A percentile compares a stretch with the other conserved stretches of the same genome.
These are phyloP conservation scores for Fusarium oxysporum DNA, from an alignment of 2,329 filamentous ascomycete species.

Conservation along the genomic window DNA sequence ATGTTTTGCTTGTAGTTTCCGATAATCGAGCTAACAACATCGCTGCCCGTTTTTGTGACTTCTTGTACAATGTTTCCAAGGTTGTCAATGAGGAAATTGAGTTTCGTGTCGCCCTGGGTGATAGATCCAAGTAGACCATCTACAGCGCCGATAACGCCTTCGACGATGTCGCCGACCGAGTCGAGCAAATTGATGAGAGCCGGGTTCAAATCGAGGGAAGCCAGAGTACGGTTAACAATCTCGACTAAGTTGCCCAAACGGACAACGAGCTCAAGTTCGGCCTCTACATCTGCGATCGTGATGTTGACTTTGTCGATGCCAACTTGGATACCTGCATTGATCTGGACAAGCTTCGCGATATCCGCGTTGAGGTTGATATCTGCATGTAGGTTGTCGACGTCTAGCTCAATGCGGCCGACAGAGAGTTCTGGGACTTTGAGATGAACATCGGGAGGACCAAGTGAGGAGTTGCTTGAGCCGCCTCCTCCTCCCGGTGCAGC, in stretches of 20 bases:
- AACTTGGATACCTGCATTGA: conserved; percentile 23
- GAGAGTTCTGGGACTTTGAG: conserved; percentile 25
- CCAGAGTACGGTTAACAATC: conserved; percentile 26
- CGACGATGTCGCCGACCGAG: conserved; percentile 19
- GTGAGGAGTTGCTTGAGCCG: conserved; percentile 15
- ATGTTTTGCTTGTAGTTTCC: conserved; percentile 29
- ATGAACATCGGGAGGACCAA: conserved; percentile 26
- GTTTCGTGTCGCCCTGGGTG: conserved; percentile 24
- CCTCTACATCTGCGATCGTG: conserved; percentile 23
- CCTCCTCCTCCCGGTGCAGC: not conserved
- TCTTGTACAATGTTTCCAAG: conserved; percentile 28
- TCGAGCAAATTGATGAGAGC: conserved; percentile 22
- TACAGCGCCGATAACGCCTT: conserved; percentile 13
- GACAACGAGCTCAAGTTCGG: conserved; percentile 26
- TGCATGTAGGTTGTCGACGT: conserved; percentile 26
- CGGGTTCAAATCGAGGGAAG: conserved; percentile 24
- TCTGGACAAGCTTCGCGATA: conserved; percentile 18
- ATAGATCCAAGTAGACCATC: conserved; percentile 26
- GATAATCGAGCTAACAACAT: conserved; percentile 24
- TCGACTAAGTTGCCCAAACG: conserved; percentile 21
- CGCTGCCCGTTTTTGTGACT: conserved; percentile 9
- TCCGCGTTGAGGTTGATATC: conserved; percentile 30
- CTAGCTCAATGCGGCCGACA: conserved; percentile 25
- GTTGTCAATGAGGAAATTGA: conserved; percentile 27
- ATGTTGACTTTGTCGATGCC: conserved; percentile 30